Evolutionary conservation across 2,329 filamentous ascomycete genomes (phyloP), one percentile per base, ranked within the genome.

Genomic region (Ascochyta rabiei): DNA sequence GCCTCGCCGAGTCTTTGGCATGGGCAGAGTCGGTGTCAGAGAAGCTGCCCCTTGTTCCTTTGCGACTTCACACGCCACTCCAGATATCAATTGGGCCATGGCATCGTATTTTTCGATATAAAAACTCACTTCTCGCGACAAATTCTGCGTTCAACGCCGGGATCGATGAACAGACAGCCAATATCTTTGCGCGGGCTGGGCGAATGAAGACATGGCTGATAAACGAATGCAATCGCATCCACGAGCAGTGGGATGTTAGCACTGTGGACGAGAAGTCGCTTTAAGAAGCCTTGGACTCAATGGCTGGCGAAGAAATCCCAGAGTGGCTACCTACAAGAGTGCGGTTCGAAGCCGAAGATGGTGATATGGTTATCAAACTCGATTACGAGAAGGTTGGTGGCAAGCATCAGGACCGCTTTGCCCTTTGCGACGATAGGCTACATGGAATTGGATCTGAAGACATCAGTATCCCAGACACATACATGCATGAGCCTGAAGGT

Each of bases 361-460:
- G 69, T 10, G 60, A 67, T 6, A 66, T 69, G 62, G 64, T 68
- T 2, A 66, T 71, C 59, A 68, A 65, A 37, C 53, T 70, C n/a
- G 66, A 69, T 10, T 71, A 64, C 24, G 59, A 65, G 28, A 61
- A 65, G 13, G 38, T 54, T 26, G 48, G 48, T 5, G 57, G 60
- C 1, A 56, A 33, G 12, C 60, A 45, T 34, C 53, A 62, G 6
- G 48, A 60, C 2, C 33, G 28, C 2, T 52, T 54, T 16, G 49
- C 49, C 18, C n/a, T 69, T 7, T 49, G n/a, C 6, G 54, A 53
- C 35, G 44, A 48, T 6, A 53, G 48, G 8, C n/a, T 8, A 15
- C 30, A 42, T 24, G 35, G 15, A 37, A 33, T 45, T 34, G 33
- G 19, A n/a, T 28, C 34, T n/a, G n/a, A 38, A 28, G 31, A 39